A percentile compares a stretch with the other conserved stretches of the same genome.
Evolutionary conservation across 768 basidiomycete species (phyloP).

Genomic region (Russula dissimulans): DNA sequence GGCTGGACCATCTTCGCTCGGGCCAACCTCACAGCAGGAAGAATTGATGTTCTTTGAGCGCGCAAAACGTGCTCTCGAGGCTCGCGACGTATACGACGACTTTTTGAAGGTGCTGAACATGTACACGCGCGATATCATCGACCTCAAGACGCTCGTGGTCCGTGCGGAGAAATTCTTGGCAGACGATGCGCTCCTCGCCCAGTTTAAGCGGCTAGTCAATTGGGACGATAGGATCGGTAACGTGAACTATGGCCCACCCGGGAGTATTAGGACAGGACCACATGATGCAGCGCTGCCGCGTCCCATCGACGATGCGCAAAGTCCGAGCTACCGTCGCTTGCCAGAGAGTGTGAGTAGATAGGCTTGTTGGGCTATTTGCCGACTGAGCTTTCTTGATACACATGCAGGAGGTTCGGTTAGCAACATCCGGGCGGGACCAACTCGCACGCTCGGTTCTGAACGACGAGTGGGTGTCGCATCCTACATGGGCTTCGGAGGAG

Average conservation of each 20-base stretch:
- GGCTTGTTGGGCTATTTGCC: conserved; percentile 3
- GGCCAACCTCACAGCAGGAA: conserved; percentile 37
- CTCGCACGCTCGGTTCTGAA: conserved; percentile 95
- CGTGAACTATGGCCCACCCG: conserved; percentile 62
- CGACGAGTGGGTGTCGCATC: conserved; percentile 97
- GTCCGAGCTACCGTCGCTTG: conserved; percentile 88
- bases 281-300: conserved; percentile 71
- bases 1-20: conserved; percentile 8
- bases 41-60: conserved; percentile 93
- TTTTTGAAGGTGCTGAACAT: conserved; percentile 89
- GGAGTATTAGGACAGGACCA: conserved; percentile 66
- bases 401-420: conserved; percentile 70
- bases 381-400: background rate
- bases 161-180: conserved; percentile 75
- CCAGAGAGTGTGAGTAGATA: conserved; percentile 68
- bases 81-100: conserved; percentile 76
- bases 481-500: conserved; percentile 96
- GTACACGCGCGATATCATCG: conserved; percentile 88
- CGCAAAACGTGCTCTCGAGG: conserved; percentile 72
- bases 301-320: conserved; percentile 76
- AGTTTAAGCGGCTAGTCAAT: conserved; percentile 82
- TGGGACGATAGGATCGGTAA: conserved; percentile 61
- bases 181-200: conserved; percentile 64
- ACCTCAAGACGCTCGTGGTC: conserved; percentile 72
- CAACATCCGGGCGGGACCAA: conserved; percentile 91